Percentiles rank a stretch among this genome's conserved stretches.
Evolutionary conservation across 1,284 basidiomycete genomes (phyloP).

Genomic region (Prillingera fragicola): DNA sequence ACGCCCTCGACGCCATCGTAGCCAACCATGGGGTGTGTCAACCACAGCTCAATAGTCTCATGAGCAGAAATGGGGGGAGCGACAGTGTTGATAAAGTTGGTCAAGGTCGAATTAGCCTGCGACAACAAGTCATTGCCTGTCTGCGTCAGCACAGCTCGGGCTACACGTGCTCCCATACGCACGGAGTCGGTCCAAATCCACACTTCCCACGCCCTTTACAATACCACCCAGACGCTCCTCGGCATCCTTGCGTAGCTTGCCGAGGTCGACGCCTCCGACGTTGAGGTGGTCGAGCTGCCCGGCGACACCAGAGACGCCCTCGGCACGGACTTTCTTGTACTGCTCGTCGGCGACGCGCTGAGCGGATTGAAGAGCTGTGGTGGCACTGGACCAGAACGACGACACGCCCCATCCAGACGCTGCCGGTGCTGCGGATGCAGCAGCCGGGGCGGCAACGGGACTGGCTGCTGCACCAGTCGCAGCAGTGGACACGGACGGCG

Average conservation of each 20-base stretch:
- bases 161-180: slow-evolving; percentile 6
- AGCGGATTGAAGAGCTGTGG: slow-evolving; percentile 79
- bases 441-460: slow-evolving; percentile 5
- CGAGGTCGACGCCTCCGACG: slow-evolving; percentile 70
- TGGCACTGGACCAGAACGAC: slow-evolving; percentile 78
- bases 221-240: slow-evolving; percentile 51
- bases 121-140: slow-evolving; percentile 79
- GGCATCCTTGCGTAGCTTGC: slow-evolving; percentile 61
- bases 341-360: slow-evolving; percentile 83
- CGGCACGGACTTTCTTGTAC: slow-evolving; percentile 59
- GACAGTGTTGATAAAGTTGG: slow-evolving; percentile 88
- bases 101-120: slow-evolving; percentile 77
- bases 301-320: slow-evolving; percentile 46
- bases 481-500: slow-evolving; percentile 1
- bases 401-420: slow-evolving; percentile 45
- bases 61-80: slow-evolving; percentile 97
- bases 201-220: slow-evolving; percentile 55
- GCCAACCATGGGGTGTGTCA: slow-evolving; percentile 93
- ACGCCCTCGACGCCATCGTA: slow-evolving; percentile 94
- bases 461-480: slow-evolving; percentile 11
- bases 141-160: background rate
- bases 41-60: slow-evolving; percentile 92
- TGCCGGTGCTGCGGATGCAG: slow-evolving; percentile 1
- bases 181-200: slow-evolving; percentile 81
- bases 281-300: slow-evolving; percentile 25